A percentile compares a stretch with the other conserved stretches of the same genome.
Evolutionary conservation across 2,329 filamentous ascomycete species (phyloP).

Genomic region (Botrytis sinoallii): DNA sequence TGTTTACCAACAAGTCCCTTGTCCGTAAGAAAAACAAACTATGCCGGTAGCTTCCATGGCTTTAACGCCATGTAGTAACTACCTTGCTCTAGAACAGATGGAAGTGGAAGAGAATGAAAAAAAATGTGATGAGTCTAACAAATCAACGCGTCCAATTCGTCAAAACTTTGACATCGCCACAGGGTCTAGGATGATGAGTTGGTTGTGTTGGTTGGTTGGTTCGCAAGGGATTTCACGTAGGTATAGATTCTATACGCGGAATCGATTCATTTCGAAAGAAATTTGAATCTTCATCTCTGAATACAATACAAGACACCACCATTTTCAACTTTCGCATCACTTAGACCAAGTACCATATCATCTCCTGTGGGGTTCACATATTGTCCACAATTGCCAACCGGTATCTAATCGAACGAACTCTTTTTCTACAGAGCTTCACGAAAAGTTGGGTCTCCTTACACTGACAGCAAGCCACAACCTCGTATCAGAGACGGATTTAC

Average conservation of each 20-base stretch:
- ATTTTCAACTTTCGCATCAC: not conserved
- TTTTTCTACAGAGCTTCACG: not conserved
- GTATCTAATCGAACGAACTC: not conserved
- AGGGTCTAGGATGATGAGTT: not conserved
- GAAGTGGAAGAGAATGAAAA: not conserved
- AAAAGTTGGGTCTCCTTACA: not conserved
- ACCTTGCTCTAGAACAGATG: conserved; percentile 2
- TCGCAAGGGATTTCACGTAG: not conserved
- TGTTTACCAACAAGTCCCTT: not conserved
- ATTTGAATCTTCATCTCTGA: not conserved
- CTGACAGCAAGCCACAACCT: conserved; percentile 13
- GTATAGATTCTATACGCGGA: not conserved
- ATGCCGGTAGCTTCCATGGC: not conserved
- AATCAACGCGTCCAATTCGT: conserved; percentile 13
- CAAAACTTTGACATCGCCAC: not conserved
- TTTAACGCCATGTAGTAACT: not conserved
- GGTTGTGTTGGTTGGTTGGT: not conserved
- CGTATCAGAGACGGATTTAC: not conserved
- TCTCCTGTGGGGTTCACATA: not conserved
- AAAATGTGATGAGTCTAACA: not conserved
- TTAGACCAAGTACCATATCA: not conserved
- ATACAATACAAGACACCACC: not conserved
- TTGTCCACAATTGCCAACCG: not conserved
- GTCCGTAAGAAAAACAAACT: not conserved
- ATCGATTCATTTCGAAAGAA: not conserved